phyloP scores from a whole-genome alignment of 1,284 basidiomycete genomes.

The Bjerkandera adusta region DNA sequence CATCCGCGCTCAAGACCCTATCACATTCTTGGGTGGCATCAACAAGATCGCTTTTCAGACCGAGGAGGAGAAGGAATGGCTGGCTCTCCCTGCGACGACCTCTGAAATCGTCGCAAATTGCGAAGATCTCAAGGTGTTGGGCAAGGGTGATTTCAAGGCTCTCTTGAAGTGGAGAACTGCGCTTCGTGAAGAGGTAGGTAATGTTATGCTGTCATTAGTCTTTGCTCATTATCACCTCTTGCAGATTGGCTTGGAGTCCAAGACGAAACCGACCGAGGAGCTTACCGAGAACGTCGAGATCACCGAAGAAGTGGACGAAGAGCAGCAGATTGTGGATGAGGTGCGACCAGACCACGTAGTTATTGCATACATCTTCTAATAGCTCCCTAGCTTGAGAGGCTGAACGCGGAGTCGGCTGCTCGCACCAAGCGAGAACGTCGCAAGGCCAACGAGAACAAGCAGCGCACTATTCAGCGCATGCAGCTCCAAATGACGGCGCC shows the following conservation, averaged over 20 bases:
- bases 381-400: constrained; percentile 69
- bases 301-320: constrained; percentile 78
- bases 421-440: constrained; percentile 83
- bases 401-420: constrained; percentile 77
- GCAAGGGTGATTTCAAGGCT: constrained; percentile 95
- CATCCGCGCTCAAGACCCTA: constrained; percentile 69
- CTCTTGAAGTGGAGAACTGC: constrained; percentile 90
- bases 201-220: too few species aligned
- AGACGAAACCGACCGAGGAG: constrained; percentile 69
- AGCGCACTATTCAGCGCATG: constrained; percentile 89
- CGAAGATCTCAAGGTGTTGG: constrained; percentile 94
- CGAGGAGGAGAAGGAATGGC: constrained; percentile 88
- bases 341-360: constrained; percentile 37
- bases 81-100: constrained; percentile 70
- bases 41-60: constrained; percentile 85
- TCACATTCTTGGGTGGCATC: constrained; percentile 78
- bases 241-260: constrained; percentile 81
- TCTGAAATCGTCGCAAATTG: constrained; percentile 81
- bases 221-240: too few species aligned
- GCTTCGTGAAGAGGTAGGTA: constrained; percentile 76
- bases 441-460: constrained; percentile 87
- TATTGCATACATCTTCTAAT: background rate
- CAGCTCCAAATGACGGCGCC: constrained; percentile 98
- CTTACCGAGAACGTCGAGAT: constrained; percentile 77
- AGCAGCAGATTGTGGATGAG: constrained; percentile 86